phyloP scores from a whole-genome alignment of 805 yeast genomes.

The Starmerella apicola region DNA sequence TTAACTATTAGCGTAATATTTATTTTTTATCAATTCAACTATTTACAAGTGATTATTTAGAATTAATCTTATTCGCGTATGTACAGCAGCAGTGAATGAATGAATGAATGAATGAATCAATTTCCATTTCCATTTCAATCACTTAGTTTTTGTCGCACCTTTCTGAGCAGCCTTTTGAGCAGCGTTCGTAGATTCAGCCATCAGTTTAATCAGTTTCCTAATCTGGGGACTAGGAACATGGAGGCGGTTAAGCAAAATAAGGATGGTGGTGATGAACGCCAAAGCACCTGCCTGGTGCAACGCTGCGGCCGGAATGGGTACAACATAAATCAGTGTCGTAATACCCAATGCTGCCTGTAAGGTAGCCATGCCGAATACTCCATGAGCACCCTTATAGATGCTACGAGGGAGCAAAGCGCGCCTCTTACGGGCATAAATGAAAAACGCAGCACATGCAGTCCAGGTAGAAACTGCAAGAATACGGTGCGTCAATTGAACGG shows the following conservation, averaged over 20 bases:
- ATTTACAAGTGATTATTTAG: too few relatives aligned
- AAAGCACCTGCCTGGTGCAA: conserved; percentile 96
- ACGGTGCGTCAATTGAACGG: conserved; percentile 88
- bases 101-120: too few relatives aligned
- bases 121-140: too few relatives aligned
- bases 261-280: conserved; percentile 70
- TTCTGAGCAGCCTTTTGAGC: too few relatives aligned
- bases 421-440: conserved; percentile 49
- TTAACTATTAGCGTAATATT: too few relatives aligned
- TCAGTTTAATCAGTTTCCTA: conserved; percentile 15
- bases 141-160: not conserved
- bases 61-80: too few relatives aligned
- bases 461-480: conserved; percentile 73
- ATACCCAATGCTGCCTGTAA: conserved; percentile 82
- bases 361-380: conserved; percentile 70
- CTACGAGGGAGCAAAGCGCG: conserved; percentile 40
- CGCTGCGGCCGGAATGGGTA: conserved; percentile 87
- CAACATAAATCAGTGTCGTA: conserved; percentile 69
- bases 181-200: conserved; percentile 18
- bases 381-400: conserved; percentile 33
- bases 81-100: too few relatives aligned
- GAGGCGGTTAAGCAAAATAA: conserved; percentile 47
- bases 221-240: conserved; percentile 40
- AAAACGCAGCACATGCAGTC: conserved; percentile 54
- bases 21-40: too few relatives aligned